Evolutionary conservation across 2,329 filamentous ascomycete species (phyloP), one percentile per base, ranked within the genome.

Genomic region (Fusarium sp.): DNA sequence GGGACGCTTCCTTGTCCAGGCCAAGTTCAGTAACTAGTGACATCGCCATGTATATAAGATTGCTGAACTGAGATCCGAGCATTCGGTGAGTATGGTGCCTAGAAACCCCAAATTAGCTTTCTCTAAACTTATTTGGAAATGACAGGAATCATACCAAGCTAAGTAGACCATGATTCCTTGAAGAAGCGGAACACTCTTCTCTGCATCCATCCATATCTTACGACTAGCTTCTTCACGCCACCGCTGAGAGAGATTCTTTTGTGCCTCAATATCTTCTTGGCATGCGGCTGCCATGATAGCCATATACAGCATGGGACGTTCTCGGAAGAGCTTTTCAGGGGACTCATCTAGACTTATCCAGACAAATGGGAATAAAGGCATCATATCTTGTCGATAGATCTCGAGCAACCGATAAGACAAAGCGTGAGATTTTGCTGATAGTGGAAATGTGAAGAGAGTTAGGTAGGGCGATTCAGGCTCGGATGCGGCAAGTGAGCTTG

Each of bases 11-110:
- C 10, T 39, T 66, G 24, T 55, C 51, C 0, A 66, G 34, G 1
- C 50, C 50, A 1, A 66, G 62, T 9, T 67, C 62, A 8, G 42
- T 51, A 5, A 60, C 44, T 0, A 66, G 24, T 11, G 63, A 60
- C 55, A 66, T 67, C 6, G 55, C 55, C 13, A 31, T 48, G 14
- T 67, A 59, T 44, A 67, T 56, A 3, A 66, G 63, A 10, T 53
- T 61, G 22, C 26, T 61, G 2, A 66, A 28, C 6, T 66, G 61
- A 1, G 52, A 18, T 7, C 62, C 56, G 2, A 67, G 62, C 4
- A 51, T 15, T 20, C 58, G 33, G 14, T 67, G 62, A 2, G 17
- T 42, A 14, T 67, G 61, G 7, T 67, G 58, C 63, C 63, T 20
- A 3, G 18, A 20, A 20, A 20, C 18, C 18, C 18, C 18, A 20